These are phyloP conservation scores for Rhodomyrtus psidioides DNA, from an alignment of 441 rosid species.

Conservation along the genomic window DNA sequence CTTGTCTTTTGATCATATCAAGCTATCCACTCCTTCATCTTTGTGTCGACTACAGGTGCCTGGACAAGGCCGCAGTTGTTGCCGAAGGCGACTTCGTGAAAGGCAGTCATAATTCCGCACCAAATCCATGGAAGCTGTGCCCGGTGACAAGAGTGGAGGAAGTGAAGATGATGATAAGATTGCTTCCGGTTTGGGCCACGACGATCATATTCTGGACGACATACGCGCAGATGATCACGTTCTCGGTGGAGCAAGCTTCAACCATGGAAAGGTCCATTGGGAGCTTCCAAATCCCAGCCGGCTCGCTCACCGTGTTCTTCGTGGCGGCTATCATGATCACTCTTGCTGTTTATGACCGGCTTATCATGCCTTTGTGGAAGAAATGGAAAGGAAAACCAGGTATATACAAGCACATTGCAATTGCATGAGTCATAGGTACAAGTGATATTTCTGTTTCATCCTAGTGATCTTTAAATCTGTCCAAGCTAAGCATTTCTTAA, in stretches of 20 bases:
- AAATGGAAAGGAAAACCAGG: constrained; percentile 88
- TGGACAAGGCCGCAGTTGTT: constrained; percentile 76
- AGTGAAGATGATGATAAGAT: constrained; percentile 70
- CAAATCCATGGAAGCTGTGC: constrained; percentile 74
- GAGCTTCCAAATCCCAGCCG: constrained; percentile 77
- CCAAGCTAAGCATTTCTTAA: neutral
- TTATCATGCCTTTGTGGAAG: constrained; percentile 69
- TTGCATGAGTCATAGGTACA: neutral
- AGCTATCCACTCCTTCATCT: neutral
- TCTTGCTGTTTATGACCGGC: constrained; percentile 62
- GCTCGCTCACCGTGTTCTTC: constrained; percentile 75
- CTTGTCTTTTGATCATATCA: neutral
- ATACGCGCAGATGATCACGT: constrained; percentile 87
- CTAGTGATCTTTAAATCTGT: neutral
- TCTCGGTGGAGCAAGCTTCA: constrained; percentile 86
- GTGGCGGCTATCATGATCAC: constrained; percentile 65
- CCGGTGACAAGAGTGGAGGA: constrained; percentile 80
- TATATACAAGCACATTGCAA: neutral
- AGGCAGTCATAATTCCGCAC: constrained; percentile 13
- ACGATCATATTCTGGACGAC: constrained; percentile 87
- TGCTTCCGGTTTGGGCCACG: constrained; percentile 92
- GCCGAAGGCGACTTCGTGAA: constrained; percentile 42
- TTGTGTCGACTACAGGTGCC: constrained; percentile 25
- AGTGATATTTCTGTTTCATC: neutral
- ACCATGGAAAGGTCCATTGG: constrained; percentile 70